These are phyloP conservation scores for Yamadazyma blattariae DNA, from an alignment of 1,139 yeast species.

Conservation along the genomic window DNA sequence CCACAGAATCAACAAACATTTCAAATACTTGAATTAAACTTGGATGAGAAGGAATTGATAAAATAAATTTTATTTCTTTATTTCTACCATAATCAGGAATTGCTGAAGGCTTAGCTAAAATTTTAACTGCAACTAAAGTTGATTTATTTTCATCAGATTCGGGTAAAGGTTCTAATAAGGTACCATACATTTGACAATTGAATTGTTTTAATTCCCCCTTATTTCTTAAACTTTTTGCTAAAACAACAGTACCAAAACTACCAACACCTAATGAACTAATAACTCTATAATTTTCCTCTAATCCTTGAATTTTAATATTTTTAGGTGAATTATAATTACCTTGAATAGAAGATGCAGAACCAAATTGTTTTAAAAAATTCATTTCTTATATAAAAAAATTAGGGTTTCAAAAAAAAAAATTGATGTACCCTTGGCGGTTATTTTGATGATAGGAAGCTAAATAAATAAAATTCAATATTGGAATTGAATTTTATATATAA, in stretches of 20 bases:
- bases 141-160: conserved; percentile 22
- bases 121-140: conserved; percentile 78
- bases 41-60: conserved; percentile 67
- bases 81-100: conserved; percentile 59
- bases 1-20: conserved; percentile 63
- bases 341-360: not conserved
- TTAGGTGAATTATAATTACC: conserved; percentile 1
- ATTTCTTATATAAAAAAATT: no score
- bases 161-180: conserved; percentile 49
- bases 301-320: conserved; percentile 37
- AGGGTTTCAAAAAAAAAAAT: no score
- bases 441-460: no score
- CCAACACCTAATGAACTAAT: conserved; percentile 67
- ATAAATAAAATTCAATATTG: no score
- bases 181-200: conserved; percentile 25
- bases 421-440: no score
- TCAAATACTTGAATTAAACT: conserved; percentile 74
- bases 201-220: conserved; percentile 12
- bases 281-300: conserved; percentile 44
- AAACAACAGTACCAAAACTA: conserved; percentile 70
- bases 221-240: conserved; percentile 45
- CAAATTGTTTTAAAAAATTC: not conserved
- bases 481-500: no score
- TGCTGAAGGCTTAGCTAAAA: conserved; percentile 58
- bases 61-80: conserved; percentile 74